A percentile compares a stretch with the other conserved stretches of the same genome.
These are phyloP conservation scores for Chamaenerion angustifolium DNA, from an alignment of 345 rosid genomes.

Conservation along the genomic window DNA sequence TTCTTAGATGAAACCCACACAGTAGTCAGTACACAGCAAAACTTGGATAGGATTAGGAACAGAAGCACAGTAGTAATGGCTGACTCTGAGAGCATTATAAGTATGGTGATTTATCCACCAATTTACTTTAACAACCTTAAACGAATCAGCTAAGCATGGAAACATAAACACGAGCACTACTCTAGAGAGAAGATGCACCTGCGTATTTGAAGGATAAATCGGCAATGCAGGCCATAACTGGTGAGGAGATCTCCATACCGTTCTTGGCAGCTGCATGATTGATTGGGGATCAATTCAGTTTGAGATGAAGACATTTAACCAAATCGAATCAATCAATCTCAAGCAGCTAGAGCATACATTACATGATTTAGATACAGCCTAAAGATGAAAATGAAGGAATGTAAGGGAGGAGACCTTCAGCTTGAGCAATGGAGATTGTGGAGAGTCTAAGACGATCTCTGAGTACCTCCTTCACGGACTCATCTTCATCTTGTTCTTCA, in stretches of 20 bases:
- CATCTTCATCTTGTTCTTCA: slow-evolving; percentile 35
- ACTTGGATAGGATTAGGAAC: no score
- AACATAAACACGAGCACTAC: not conserved
- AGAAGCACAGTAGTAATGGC: no score
- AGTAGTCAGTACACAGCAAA: no score
- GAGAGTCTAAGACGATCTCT: slow-evolving; percentile 76
- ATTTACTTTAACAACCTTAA: not conserved
- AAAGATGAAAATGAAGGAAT: slow-evolving; percentile 2
- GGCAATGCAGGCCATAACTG: slow-evolving; percentile 52
- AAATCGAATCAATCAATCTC: not conserved
- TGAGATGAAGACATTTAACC: slow-evolving; percentile 4
- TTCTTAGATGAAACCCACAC: no score
- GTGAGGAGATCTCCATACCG: slow-evolving; percentile 48
- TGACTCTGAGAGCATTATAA: no score
- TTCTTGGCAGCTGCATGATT: slow-evolving; percentile 36
- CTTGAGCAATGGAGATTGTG: slow-evolving; percentile 60
- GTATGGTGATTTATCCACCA: no score
- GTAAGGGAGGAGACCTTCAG: slow-evolving; percentile 32
- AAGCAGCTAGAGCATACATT: no score
- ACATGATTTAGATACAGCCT: no score
- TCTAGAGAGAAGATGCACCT: slow-evolving; percentile 21
- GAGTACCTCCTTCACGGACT: slow-evolving; percentile 37
- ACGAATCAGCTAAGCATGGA: not conserved
- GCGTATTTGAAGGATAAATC: slow-evolving; percentile 70
- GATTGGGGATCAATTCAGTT: not conserved